These are phyloP conservation scores for Oryza glaberrima DNA, from an alignment of 176 grass and related monocot species.

Conservation along the genomic window DNA sequence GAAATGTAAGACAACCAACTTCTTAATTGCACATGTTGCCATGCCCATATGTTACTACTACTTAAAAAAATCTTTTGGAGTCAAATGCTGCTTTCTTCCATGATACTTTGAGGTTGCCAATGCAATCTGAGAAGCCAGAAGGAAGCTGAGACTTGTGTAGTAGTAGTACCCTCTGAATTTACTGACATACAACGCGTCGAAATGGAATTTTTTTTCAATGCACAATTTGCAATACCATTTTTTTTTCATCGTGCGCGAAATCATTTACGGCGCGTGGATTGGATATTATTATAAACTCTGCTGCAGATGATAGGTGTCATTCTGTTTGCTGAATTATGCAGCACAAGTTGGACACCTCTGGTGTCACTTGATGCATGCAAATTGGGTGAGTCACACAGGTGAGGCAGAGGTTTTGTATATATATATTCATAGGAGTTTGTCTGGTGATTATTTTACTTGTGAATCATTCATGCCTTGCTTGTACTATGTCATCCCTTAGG, in stretches of 20 bases:
- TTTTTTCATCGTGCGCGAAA: slow-evolving; percentile 17
- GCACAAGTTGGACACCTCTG: slow-evolving; percentile 43
- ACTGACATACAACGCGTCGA: slow-evolving; percentile 35
- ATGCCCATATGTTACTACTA: slow-evolving; percentile 17
- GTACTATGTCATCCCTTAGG: slow-evolving; percentile 41
- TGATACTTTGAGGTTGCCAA: slow-evolving; percentile 30
- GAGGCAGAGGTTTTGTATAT: slow-evolving; percentile 30
- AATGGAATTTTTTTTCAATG: not conserved
- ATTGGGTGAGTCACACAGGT: slow-evolving; percentile 38
- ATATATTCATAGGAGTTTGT: slow-evolving; percentile 48
- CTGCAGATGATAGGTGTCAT: slow-evolving; percentile 50
- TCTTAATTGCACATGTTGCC: slow-evolving; percentile 64
- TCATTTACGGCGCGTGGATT: not conserved
- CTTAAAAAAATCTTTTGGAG: slow-evolving; percentile 27
- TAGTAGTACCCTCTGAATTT: slow-evolving; percentile 18
- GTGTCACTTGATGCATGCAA: slow-evolving; percentile 36
- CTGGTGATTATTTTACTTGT: slow-evolving; percentile 47
- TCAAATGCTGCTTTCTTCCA: slow-evolving; percentile 53
- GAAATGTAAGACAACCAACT: slow-evolving; percentile 54
- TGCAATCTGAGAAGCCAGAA: slow-evolving; percentile 50
- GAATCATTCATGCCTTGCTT: slow-evolving; percentile 43
- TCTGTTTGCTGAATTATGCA: slow-evolving; percentile 60
- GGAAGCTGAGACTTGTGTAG: slow-evolving; percentile 51
- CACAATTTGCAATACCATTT: not conserved
- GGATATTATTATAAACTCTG: slow-evolving; percentile 36